These are phyloP conservation scores for Vanilla planifolia DNA, from an alignment of 106 monocot genomes.

Conservation along the genomic window DNA sequence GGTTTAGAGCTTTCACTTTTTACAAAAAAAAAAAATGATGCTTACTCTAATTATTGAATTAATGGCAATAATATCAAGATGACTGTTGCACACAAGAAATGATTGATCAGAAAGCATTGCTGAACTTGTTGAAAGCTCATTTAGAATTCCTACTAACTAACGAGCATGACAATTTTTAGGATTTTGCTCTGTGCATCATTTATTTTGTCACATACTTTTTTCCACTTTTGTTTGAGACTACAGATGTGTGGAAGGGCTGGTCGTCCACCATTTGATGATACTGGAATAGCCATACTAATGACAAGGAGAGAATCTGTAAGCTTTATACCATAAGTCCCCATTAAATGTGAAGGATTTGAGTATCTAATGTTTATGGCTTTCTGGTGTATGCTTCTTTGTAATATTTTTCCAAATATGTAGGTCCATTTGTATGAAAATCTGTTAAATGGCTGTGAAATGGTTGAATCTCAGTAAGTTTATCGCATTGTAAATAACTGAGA, in stretches of 20 bases:
- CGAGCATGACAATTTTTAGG: no score
- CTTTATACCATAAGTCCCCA: neutral
- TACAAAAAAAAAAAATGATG: no score
- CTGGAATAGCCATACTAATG: constrained; percentile 89
- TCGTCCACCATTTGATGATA: constrained; percentile 96
- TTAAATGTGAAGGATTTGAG: neutral
- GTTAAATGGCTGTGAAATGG: constrained; percentile 95
- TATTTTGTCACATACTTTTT: neutral
- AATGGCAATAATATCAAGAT: no score
- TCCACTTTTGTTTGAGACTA: constrained; percentile 9
- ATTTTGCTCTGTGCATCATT: no score
- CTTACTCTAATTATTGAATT: no score
- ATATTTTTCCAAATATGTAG: constrained; percentile 20
- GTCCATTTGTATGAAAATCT: constrained; percentile 96
- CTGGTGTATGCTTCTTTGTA: neutral
- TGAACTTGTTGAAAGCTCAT: no score
- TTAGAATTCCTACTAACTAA: no score
- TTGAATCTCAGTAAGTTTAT: constrained; percentile 89
- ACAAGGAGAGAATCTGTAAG: constrained; percentile 91
- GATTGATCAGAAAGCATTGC: no score
- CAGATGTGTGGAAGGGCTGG: constrained; percentile 99
- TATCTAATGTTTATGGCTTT: neutral
- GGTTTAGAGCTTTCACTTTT: no score
- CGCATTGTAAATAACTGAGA: constrained; percentile 4
- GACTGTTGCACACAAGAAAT: no score